These are phyloP conservation scores for Penicillium goetzii DNA, from an alignment of 495 filamentous ascomycete genomes.

Conservation along the genomic window DNA sequence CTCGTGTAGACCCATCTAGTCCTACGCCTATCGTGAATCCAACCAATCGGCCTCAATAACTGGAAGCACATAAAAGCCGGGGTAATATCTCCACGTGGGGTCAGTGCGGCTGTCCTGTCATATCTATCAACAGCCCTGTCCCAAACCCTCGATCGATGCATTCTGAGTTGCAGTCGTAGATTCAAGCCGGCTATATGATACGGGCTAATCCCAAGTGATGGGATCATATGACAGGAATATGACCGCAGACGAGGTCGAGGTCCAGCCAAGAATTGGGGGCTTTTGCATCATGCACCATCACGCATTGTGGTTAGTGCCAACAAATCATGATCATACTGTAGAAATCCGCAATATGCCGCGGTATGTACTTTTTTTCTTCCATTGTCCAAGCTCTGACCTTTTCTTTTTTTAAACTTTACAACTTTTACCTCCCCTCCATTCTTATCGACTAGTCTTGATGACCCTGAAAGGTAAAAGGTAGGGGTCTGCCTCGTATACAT, in stretches of 20 bases:
- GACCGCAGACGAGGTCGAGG: no score
- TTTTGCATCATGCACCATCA: constrained; percentile 9
- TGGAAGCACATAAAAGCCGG: background rate
- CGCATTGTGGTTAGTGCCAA: background rate
- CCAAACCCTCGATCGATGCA: background rate
- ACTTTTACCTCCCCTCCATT: background rate
- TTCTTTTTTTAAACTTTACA: background rate
- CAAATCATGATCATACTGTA: background rate
- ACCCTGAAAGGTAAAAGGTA: background rate
- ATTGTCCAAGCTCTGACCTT: background rate
- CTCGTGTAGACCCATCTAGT: background rate
- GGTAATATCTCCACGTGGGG: constrained; percentile 8
- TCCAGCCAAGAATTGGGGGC: background rate
- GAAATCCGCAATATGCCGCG: background rate
- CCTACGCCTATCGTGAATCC: background rate
- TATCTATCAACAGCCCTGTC: no score
- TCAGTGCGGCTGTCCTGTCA: background rate
- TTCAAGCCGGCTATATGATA: constrained; percentile 2
- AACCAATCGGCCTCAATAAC: background rate
- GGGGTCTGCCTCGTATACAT: background rate
- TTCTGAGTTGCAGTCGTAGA: background rate
- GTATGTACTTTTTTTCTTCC: background rate
- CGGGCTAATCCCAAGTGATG: background rate
- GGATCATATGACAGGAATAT: background rate
- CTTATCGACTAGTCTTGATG: background rate